Evolutionary conservation across 495 filamentous ascomycete genomes (phyloP), one percentile per base, ranked within the genome.

Genomic region (Cenococcum geophilum): DNA sequence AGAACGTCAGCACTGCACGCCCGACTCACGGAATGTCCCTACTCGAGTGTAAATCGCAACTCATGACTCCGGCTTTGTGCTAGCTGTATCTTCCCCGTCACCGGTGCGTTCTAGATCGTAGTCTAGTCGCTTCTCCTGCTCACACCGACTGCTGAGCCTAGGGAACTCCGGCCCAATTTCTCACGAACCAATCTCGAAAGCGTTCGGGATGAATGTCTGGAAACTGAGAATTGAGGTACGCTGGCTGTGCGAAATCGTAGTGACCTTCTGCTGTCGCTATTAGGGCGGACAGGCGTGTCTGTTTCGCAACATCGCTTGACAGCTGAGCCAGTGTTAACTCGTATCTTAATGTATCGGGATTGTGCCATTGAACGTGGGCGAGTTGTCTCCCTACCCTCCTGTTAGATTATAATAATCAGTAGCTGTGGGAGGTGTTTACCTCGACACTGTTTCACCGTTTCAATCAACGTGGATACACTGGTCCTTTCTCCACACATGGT

Each of bases 401-500:
- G 18, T 62, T 21, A 62, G 50, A 27, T 48, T 11, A 52, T 34
- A 14, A 18, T 18, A 59, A 18, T 40, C 43, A 2, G 21, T 14
- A 18, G 14, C 53, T 42, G 36, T 21, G 48, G 40, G 43, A 42
- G 47, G 35, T n/a, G 47, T 58, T 35, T 67, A 74, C 74, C 74
- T 65, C 60, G 66, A 49, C 71, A 58, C 25, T 58, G 16, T 47
- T 67, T 55, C 10, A 73, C 64, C 0, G 57, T 32, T 20, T 57
- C 43, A 16, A 74, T 58, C 50, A 76, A 68, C 27, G 62, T 45
- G 18, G 62, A 61, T 5, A 75, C 72, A 18, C 36, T 64, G 68
- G 87, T 71, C 8, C 79, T 75, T 55, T 87, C 82, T 34, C 85
- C 86, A 52, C 76, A 74, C 79, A 90, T 83, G 54, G 78, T 75